phyloP scores from a whole-genome alignment of 1,284 basidiomycete species.

The Trichosporon sp. region DNA sequence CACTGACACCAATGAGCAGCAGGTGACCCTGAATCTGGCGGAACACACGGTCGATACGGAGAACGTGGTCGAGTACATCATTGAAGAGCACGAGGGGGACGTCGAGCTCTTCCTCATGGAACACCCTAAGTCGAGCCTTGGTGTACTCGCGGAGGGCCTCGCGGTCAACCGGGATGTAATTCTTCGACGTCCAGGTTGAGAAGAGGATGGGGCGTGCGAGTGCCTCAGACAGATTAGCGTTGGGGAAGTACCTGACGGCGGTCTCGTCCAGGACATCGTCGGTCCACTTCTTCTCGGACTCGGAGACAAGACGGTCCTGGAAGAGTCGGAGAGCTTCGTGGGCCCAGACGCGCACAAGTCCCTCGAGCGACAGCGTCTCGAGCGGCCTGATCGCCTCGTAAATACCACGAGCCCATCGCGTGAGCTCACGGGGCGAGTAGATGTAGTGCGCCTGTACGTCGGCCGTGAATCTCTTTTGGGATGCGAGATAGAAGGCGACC shows the following conservation, averaged over 20 bases:
- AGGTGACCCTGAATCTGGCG: slow-evolving; percentile 95
- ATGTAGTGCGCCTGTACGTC: slow-evolving; percentile 98
- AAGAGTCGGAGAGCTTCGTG: slow-evolving; percentile 96
- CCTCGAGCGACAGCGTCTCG: slow-evolving; percentile 84
- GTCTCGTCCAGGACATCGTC: slow-evolving; percentile 84
- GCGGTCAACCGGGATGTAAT: slow-evolving; percentile 91
- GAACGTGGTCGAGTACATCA: slow-evolving; percentile 93
- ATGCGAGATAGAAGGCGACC: slow-evolving; percentile 92
- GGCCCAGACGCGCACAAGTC: slow-evolving; percentile 94
- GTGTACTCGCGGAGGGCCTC: slow-evolving; percentile 92
- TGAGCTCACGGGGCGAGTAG: slow-evolving; percentile 97
- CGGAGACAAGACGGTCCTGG: slow-evolving; percentile 91
- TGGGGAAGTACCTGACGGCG: slow-evolving; percentile 86
- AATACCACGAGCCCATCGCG: slow-evolving; percentile 94
- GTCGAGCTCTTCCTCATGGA: slow-evolving; percentile 97
- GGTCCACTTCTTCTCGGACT: slow-evolving; percentile 90
- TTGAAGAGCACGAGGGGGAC: slow-evolving; percentile 98
- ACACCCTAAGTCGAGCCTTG: slow-evolving; percentile 88
- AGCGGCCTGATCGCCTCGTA: slow-evolving; percentile 93
- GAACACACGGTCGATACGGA: slow-evolving; percentile 98
- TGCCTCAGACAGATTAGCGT: slow-evolving; percentile 75
- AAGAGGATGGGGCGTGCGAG: slow-evolving; percentile 86
- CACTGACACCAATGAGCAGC: slow-evolving; percentile 92
- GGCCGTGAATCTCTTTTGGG: slow-evolving; percentile 90
- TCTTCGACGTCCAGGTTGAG: slow-evolving; percentile 98